phyloP scores from a whole-genome alignment of 345 rosid genomes.

The Cardamine occulta region DNA sequence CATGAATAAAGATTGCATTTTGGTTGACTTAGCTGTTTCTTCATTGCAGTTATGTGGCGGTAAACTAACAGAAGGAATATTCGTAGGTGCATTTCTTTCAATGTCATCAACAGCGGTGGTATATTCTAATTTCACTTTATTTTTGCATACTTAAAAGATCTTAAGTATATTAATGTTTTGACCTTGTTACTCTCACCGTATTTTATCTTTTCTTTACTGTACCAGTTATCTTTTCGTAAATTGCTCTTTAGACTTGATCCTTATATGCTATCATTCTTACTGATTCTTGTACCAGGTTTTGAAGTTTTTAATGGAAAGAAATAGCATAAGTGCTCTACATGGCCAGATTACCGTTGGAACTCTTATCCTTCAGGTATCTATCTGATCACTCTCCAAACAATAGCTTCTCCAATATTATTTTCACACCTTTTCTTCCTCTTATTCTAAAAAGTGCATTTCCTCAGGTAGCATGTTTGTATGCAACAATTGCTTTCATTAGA shows the following conservation, averaged over 20 bases:
- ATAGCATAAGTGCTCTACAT: conserved; percentile 74
- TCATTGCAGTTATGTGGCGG: conserved; percentile 86
- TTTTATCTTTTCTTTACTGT: conserved; percentile 5
- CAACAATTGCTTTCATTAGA: conserved; percentile 12
- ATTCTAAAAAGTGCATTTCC: conserved; percentile 5
- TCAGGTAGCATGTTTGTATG: conserved; percentile 18
- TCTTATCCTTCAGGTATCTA: conserved; percentile 81
- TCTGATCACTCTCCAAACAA: conserved; percentile 10
- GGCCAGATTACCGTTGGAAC: conserved; percentile 93
- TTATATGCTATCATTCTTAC: conserved; percentile 1
- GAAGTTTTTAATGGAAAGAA: conserved; percentile 88
- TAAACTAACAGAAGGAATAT: conserved; percentile 85
- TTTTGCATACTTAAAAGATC: conserved; percentile 14
- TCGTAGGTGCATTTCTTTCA: conserved; percentile 87
- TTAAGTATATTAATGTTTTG: conserved; percentile 10
- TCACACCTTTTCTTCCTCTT: background rate
- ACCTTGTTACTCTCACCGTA: conserved; percentile 10
- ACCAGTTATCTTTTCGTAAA: conserved; percentile 7
- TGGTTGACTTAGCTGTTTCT: conserved; percentile 41
- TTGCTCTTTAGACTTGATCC: conserved; percentile 20
- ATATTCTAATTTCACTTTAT: conserved; percentile 36
- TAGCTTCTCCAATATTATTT: conserved; percentile 1
- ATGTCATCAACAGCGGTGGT: conserved; percentile 99
- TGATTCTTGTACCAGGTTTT: conserved; percentile 59
- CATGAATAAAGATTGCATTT: conserved; percentile 18